phyloP scores from a whole-genome alignment of 1,284 basidiomycete species.

The Fomitopsis betulina region DNA sequence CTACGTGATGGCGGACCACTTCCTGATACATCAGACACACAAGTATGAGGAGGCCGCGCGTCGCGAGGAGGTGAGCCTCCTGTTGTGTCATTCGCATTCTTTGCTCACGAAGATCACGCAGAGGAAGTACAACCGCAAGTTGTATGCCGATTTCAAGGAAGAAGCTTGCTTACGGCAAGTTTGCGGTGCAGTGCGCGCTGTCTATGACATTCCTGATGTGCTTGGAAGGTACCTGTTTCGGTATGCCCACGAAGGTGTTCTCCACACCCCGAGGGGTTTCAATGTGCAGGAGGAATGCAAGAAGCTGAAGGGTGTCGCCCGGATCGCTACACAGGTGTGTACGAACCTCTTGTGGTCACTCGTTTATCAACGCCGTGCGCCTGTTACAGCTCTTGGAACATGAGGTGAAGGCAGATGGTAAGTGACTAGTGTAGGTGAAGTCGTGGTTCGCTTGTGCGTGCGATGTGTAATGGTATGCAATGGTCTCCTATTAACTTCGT shows the following conservation, averaged over 20 bases:
- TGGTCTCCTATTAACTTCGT: no score
- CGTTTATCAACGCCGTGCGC: background rate
- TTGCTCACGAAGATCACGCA: conserved; percentile 22
- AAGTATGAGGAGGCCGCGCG: conserved; percentile 72
- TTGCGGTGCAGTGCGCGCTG: background rate
- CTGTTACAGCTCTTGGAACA: background rate
- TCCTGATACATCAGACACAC: conserved; percentile 82
- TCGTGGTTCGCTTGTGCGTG: no score
- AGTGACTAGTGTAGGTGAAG: background rate
- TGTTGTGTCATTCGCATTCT: background rate
- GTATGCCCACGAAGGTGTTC: conserved; percentile 43
- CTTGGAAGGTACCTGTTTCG: conserved; percentile 35
- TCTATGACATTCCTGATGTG: background rate
- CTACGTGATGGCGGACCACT: conserved; percentile 81
- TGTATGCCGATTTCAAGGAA: conserved; percentile 75
- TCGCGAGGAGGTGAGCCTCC: conserved; percentile 50
- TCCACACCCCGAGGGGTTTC: conserved; percentile 44
- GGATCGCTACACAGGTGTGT: conserved; percentile 35
- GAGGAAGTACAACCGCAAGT: conserved; percentile 72
- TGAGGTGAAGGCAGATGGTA: background rate
- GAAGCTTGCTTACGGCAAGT: conserved; percentile 62
- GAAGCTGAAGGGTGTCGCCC: conserved; percentile 52
- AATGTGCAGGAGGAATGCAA: conserved; percentile 62
- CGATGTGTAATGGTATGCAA: no score
- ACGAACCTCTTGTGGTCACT: background rate